Evolutionary conservation across 2,329 filamentous ascomycete species (phyloP).

Genomic region (Penicillium aurantiogriseum): DNA sequence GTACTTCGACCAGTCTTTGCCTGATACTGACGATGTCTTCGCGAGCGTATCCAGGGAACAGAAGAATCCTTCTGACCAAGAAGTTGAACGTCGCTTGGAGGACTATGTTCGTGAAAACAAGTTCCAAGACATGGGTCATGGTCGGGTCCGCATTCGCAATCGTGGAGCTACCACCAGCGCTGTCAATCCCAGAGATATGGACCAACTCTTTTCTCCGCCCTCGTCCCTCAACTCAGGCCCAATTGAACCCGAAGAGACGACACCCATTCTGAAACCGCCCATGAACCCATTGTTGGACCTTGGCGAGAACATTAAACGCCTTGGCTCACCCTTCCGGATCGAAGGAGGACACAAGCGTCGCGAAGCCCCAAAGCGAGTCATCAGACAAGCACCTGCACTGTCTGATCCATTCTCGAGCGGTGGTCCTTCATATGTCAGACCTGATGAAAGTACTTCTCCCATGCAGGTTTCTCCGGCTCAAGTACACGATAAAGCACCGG

Average conservation of each 20-base stretch:
- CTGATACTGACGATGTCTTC: constrained; percentile 48
- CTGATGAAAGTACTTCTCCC: constrained; percentile 15
- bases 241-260: constrained; percentile 25
- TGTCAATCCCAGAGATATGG: constrained; percentile 52
- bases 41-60: constrained; percentile 42
- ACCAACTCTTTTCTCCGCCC: constrained; percentile 55
- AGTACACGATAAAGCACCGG: constrained; percentile 15
- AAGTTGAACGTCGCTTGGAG: constrained; percentile 56
- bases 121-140: constrained; percentile 50
- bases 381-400: constrained; percentile 44
- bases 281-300: constrained; percentile 34
- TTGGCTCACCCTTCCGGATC: constrained; percentile 50
- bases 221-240: constrained; percentile 32
- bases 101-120: constrained; percentile 43
- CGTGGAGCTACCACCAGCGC: constrained; percentile 62
- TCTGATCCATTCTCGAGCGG: constrained; percentile 45
- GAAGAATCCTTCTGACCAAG: constrained; percentile 54
- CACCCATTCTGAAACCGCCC: constrained; percentile 22
- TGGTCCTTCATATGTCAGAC: constrained; percentile 22
- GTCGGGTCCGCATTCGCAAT: constrained; percentile 59
- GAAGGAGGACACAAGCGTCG: constrained; percentile 37
- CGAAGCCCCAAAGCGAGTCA: constrained; percentile 30
- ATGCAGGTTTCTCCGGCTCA: constrained; percentile 17
- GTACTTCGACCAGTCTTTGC: constrained; percentile 52
- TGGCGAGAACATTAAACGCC: constrained; percentile 44